Conservation (phyloP, 106 monocot genomes). For the Iris macrosiphon region DNA sequence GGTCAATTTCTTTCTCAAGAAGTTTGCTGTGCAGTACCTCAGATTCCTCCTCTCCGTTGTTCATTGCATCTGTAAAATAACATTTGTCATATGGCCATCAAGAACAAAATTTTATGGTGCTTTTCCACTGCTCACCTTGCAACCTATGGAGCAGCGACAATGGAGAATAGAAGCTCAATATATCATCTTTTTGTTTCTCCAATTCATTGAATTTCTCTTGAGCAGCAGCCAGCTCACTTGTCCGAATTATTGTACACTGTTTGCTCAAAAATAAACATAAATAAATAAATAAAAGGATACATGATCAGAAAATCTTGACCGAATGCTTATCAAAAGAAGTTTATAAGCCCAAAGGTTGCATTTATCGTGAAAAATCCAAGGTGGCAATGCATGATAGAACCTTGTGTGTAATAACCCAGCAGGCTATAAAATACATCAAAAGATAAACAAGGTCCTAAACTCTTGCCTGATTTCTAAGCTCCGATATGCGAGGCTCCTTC, state of each 20-base stretch:
- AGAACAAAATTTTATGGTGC: neutral
- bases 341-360: no score
- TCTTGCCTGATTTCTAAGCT: conserved; percentile 73
- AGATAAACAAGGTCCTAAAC: no score
- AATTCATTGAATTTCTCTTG: conserved; percentile 64
- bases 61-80: conserved; percentile 39
- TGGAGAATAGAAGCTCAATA: conserved; percentile 39
- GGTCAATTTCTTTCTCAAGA: conserved; percentile 54
- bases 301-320: neutral
- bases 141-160: conserved; percentile 43
- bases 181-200: conserved; percentile 61
- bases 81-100: neutral
- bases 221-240: conserved; percentile 73
- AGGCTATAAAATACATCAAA: no score
- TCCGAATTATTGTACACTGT: conserved; percentile 70
- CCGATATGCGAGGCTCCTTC: conserved; percentile 68
- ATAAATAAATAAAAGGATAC: neutral
- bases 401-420: no score
- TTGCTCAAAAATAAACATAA: no score
- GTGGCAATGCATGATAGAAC: no score
- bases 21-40: conserved; percentile 50
- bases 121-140: conserved; percentile 28
- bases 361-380: no score
- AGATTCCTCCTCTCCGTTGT: conserved; percentile 56
- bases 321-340: no score